phyloP scores from a whole-genome alignment of 2,329 filamentous ascomycete species.

The Arthroderma sp. region DNA sequence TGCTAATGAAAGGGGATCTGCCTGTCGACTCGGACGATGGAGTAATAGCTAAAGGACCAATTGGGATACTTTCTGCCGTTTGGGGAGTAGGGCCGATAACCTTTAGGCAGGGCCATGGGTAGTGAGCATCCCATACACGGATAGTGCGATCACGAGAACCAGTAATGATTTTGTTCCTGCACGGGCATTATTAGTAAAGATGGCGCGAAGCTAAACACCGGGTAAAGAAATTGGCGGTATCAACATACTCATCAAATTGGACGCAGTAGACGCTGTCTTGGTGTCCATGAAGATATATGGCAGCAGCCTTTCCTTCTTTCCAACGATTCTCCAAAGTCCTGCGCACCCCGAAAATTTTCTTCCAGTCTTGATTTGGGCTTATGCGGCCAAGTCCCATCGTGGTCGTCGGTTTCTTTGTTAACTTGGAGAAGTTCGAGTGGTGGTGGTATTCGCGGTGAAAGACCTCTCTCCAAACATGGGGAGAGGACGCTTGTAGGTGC shows the following conservation, averaged over 20 bases:
- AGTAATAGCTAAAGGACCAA: slow-evolving; percentile 41
- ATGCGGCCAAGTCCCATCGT: slow-evolving; percentile 39
- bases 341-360: slow-evolving; percentile 66
- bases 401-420: slow-evolving; percentile 1
- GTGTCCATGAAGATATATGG: slow-evolving; percentile 85
- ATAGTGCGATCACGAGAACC: slow-evolving; percentile 93
- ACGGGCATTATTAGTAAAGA: background rate
- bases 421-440: slow-evolving; percentile 16
- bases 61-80: slow-evolving; percentile 19
- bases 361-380: slow-evolving; percentile 62
- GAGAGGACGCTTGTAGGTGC: slow-evolving; percentile 41
- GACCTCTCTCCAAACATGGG: slow-evolving; percentile 49
- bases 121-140: slow-evolving; percentile 89
- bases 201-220: slow-evolving; percentile 24
- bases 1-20: slow-evolving; percentile 31
- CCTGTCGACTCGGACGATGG: slow-evolving; percentile 28
- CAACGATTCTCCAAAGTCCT: slow-evolving; percentile 65
- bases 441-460: slow-evolving; percentile 43
- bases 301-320: slow-evolving; percentile 62
- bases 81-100: slow-evolving; percentile 62
- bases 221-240: background rate
- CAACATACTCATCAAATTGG: slow-evolving; percentile 82
- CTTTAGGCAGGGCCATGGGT: slow-evolving; percentile 61
- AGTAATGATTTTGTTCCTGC: slow-evolving; percentile 83
- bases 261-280: slow-evolving; percentile 94